Evolutionary conservation across 495 filamentous ascomycete species (phyloP), one percentile per base, ranked within the genome.

Genomic region (Aspergillus baeticus): DNA sequence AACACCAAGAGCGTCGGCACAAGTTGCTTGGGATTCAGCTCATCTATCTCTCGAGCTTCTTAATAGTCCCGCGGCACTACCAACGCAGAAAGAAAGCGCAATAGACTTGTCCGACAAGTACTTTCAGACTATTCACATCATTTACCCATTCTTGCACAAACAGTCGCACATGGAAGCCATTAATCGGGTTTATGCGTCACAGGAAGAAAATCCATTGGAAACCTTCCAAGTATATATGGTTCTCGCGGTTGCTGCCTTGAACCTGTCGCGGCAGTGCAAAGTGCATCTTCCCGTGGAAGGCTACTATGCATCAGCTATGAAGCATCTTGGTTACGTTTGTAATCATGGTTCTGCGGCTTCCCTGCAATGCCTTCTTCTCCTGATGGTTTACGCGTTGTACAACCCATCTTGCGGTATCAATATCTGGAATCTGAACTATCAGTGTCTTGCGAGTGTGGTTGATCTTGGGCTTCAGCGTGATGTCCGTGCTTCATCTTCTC

Each of bases 341-440:
- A 55, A 63, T 6, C 71, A 77, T 35, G 70, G 69, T 7, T 72
- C 74, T 6, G 41, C 77, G 6, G 61, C 69, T 35, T 72, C 71
- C 18, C 57, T 79, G 2, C 76, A 79, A 53, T 71, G 70, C 54
- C 48, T 76, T 3, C 57, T 78, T 8, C 62, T 78, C 20, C 64
- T 80, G 5, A 76, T 77, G 61, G 69, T 80, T 0, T 80, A 77
- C 61, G 72, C 74, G 2, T 57, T 80, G 38, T 67, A 77, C 34
- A 80, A 76, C 57, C 70, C 75, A 0, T 75, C 73, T 1, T 73
- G 72, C 34, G 63, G 66, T 10, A 63, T 80, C 20, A 77, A 78
- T 58, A 69, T 77, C 23, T 80, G 77, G 77, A 75, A 72, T 47
- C 61, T 80, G 2, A 76, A 78, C 29, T 78, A 80, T 46, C 76